These are phyloP conservation scores for Calonectria fujianensis DNA, from an alignment of 2,329 filamentous ascomycete genomes.

Conservation along the genomic window DNA sequence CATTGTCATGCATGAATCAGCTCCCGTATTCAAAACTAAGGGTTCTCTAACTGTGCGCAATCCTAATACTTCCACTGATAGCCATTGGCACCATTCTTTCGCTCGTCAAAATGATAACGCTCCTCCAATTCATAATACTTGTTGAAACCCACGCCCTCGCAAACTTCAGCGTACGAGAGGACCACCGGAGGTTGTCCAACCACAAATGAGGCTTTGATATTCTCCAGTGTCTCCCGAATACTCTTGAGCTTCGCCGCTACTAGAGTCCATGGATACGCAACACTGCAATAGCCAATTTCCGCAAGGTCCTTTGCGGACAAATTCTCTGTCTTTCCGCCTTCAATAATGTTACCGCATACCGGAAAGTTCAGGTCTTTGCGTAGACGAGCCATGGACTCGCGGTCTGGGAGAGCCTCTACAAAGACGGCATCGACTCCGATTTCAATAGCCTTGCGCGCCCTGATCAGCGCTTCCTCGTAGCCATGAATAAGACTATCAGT, in stretches of 20 bases:
- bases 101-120: constrained; percentile 47
- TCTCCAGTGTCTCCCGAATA: constrained; percentile 61
- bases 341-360: constrained; percentile 63
- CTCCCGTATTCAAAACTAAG: not conserved
- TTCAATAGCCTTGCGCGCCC: constrained; percentile 63
- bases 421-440: constrained; percentile 68
- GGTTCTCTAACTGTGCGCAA: not conserved
- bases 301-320: constrained; percentile 59
- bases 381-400: constrained; percentile 63
- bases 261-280: constrained; percentile 67
- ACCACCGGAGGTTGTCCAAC: constrained; percentile 65
- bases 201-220: constrained; percentile 64
- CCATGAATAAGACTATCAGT: constrained; percentile 65
- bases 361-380: constrained; percentile 62
- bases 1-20: no score
- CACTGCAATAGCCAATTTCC: constrained; percentile 62
- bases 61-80: constrained; percentile 42
- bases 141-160: constrained; percentile 66
- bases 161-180: constrained; percentile 65
- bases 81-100: constrained; percentile 42
- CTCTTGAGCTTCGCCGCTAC: constrained; percentile 66
- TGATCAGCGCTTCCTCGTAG: constrained; percentile 66
- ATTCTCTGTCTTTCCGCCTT: constrained; percentile 61
- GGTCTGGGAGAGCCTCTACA: constrained; percentile 64
- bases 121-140: constrained; percentile 59